phyloP scores from a whole-genome alignment of 495 filamentous ascomycete species.

The Cudoniella acicularis region DNA sequence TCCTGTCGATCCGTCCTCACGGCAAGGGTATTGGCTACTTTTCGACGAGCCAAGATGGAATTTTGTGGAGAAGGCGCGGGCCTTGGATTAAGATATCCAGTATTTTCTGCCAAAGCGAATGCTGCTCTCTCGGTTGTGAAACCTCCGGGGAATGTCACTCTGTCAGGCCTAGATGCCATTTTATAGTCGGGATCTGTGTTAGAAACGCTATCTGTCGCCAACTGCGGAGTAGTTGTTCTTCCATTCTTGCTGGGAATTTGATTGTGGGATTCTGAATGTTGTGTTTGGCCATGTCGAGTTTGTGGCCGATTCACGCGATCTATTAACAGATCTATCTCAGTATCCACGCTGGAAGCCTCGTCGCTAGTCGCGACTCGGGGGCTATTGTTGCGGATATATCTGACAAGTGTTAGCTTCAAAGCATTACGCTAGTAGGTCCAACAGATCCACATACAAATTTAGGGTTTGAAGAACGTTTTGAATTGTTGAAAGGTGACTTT shows the following conservation, averaged over 20 bases:
- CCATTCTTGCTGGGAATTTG: neutral
- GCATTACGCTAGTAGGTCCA: neutral
- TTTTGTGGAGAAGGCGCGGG: too few species aligned
- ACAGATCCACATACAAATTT: neutral
- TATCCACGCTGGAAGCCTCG: neutral
- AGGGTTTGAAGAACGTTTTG: neutral
- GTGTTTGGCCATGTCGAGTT: neutral
- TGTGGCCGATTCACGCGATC: neutral
- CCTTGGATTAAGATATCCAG: too few species aligned
- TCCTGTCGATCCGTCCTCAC: neutral
- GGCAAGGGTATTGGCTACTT: neutral
- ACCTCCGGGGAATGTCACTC: too few species aligned
- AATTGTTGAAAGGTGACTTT: neutral
- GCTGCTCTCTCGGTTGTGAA: too few species aligned
- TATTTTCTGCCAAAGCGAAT: too few species aligned
- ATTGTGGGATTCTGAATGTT: neutral
- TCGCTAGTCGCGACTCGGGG: neutral
- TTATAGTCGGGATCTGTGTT: neutral
- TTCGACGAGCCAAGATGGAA: too few species aligned
- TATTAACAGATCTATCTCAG: neutral
- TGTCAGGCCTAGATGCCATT: too few species aligned
- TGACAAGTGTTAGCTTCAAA: neutral
- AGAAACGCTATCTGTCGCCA: neutral
- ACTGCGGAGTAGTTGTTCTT: neutral
- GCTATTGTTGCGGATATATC: neutral